Base-by-base conservation (phyloP, 2,329 filamentous ascomycete genomes). In the Diaporthe humulicola region DNA sequence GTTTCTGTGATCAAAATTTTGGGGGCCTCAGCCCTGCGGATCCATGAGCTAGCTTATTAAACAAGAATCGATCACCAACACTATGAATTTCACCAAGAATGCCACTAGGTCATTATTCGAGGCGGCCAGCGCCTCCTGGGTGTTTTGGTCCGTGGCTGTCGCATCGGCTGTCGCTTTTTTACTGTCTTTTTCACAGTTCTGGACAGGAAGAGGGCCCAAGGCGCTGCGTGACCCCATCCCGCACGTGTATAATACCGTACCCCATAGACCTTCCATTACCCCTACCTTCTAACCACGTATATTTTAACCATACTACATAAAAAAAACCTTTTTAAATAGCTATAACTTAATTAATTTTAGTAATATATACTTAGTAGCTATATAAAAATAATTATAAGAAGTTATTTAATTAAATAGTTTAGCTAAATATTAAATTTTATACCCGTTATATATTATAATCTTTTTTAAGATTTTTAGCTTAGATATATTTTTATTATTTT, bases 161-260 rank as follows among this genome's bases (percentile, higher is more conserved):
- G 52, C 25, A 54, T 54, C 25, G 15, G 28, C 52, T 30, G 25
- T 57, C 54, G 17, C 54, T 14, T 57, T 57, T 33, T 25, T 14
- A 30, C 17, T 57, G 17, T 15, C 19, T 9, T 6, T 33, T 17
- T 33, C 54, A 57, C 54, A 28, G 4, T 10, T 12, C 15, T 17
- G 17, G 15, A 36, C 28, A 4, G 7, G 4, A 0, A 12, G 7
- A 14, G 54, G 28, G 28, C 54, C 54, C 4, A 33, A 57, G 15
- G 17, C 54, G 6, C 54, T 57, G 14, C 19, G 14, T 8, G 78
- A 79, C 17, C 28, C 73, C 4, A 60, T 79, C 33, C 78, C 78
- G 0, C 77, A 75, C 60, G 25, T 79, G n/a, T n/a, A n/a, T 3
- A 42, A 42, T 52, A 52, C 48, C 10, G n/a, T 52, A 52, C 48